Conservation (phyloP, 805 yeast genomes). For the Ogataea sp. region DNA sequence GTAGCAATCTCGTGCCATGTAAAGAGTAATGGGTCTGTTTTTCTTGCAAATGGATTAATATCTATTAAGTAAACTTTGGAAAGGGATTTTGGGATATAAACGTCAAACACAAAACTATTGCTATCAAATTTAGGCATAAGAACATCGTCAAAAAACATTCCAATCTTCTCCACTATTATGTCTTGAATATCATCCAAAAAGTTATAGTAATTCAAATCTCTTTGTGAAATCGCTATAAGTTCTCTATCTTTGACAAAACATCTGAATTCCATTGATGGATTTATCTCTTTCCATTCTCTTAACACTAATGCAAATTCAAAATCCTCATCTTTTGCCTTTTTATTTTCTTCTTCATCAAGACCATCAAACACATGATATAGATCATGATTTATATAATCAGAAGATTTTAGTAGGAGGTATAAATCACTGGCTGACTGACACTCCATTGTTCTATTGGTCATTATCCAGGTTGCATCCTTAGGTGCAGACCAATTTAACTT, state of each 20-base stretch:
- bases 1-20: conserved; percentile 74
- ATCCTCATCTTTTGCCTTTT: conserved; percentile 10
- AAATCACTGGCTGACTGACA: conserved; percentile 69
- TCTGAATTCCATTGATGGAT: conserved; percentile 89
- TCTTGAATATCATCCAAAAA: conserved; percentile 50
- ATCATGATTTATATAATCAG: conserved; percentile 85
- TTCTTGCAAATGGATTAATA: conserved; percentile 75
- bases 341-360: conserved; percentile 25
- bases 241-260: conserved; percentile 62
- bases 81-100: conserved; percentile 74
- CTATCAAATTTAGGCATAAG: conserved; percentile 44
- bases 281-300: conserved; percentile 74
- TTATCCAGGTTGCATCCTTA: conserved; percentile 88
- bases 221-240: conserved; percentile 70
- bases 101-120: conserved; percentile 60
- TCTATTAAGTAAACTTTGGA: conserved; percentile 65
- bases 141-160: conserved; percentile 43
- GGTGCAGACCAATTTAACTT: conserved; percentile 98
- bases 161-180: conserved; percentile 39
- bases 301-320: conserved; percentile 58
- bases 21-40: conserved; percentile 70
- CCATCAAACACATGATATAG: conserved; percentile 61
- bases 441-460: conserved; percentile 65
- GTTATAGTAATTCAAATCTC: conserved; percentile 79
- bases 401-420: conserved; percentile 73